Base-by-base conservation (phyloP, 257 asterid species). In the Eustoma russellianum region DNA sequence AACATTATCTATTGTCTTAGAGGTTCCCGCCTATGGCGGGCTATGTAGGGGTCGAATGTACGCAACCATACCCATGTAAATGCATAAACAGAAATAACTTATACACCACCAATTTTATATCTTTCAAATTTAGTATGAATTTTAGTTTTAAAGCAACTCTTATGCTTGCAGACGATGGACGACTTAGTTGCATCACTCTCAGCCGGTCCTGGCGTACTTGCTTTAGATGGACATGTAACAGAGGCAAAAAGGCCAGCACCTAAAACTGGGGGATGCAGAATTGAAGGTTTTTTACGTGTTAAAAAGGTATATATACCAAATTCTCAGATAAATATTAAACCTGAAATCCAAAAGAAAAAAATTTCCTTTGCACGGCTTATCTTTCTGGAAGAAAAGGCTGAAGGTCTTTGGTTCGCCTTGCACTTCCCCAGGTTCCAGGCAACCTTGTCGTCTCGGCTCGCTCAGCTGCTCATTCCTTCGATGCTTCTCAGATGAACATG, bases 401-500 rank as follows among this genome's bases (percentile, higher is more conserved):
- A 38, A 7, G 11, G 43, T 38, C 43, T 55, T 64, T 17, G 17
- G 44, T 11, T 53, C 59, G 65, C 66, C 61, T 14, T 19, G 9
- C 68, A 17, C 40, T 58, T 8, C 74, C 30, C 62, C 85, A 88
- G 99, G 97, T 92, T 60, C 97, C 99, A 16, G 97, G 99, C 46
- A 83, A 83, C 77, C 91, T 88, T 55, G 68, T 92, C 47, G 70
- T 92, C 64, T 92, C 95, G 30, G 99, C 99, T 67, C 91, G 75
- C 64, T 92, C 97, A 17, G 82, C 84, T 54, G 67, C 86, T 50
- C 99, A 92, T 74, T 92, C 99, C 58, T 92, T 92, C 66, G 97
- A 92, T 65, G 82, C 83, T 63, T 79, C 99, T 64, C 76, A 85
- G 83, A 92, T 92, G 99, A 92, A 92, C 80, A 92, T 88, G 93